These are phyloP conservation scores for Cutaneotrichosporon arboriforme DNA, from an alignment of 1,284 basidiomycete genomes.

Conservation along the genomic window DNA sequence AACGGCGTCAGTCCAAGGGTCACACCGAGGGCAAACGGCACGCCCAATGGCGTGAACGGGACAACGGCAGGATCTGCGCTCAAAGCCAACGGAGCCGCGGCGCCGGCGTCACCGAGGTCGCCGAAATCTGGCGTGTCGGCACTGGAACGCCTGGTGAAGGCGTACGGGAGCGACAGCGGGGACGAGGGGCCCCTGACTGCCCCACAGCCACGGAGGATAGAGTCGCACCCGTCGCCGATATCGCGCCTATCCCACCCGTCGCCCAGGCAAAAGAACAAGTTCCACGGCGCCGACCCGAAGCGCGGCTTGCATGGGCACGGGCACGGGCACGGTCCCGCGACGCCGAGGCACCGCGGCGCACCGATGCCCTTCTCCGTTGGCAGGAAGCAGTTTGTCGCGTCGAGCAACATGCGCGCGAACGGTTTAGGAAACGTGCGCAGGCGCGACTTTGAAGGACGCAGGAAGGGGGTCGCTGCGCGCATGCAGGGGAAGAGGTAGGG, in stretches of 20 bases:
- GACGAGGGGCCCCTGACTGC: background rate
- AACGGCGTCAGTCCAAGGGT: no score
- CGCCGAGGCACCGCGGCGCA: background rate
- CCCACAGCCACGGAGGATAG: no score
- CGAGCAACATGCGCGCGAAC: background rate
- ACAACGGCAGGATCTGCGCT: no score
- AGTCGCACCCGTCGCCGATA: background rate
- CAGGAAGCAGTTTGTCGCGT: background rate
- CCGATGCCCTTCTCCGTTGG: constrained; percentile 17
- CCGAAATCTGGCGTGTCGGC: background rate
- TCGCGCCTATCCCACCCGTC: constrained; percentile 2
- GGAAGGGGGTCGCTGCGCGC: constrained; percentile 1
- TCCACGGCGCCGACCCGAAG: constrained; percentile 1
- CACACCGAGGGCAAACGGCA: background rate
- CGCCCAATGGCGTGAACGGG: background rate
- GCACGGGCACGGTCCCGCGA: background rate
- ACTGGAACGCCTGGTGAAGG: background rate
- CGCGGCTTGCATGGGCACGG: constrained; percentile 1
- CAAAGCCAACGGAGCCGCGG: background rate
- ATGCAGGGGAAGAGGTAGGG: background rate
- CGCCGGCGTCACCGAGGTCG: background rate
- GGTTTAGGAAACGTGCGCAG: background rate
- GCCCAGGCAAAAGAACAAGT: background rate
- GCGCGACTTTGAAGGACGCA: background rate
- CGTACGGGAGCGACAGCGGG: background rate